Evolutionary conservation across 2,329 filamentous ascomycete genomes (phyloP).

Genomic region (Exophiala bonariae): DNA sequence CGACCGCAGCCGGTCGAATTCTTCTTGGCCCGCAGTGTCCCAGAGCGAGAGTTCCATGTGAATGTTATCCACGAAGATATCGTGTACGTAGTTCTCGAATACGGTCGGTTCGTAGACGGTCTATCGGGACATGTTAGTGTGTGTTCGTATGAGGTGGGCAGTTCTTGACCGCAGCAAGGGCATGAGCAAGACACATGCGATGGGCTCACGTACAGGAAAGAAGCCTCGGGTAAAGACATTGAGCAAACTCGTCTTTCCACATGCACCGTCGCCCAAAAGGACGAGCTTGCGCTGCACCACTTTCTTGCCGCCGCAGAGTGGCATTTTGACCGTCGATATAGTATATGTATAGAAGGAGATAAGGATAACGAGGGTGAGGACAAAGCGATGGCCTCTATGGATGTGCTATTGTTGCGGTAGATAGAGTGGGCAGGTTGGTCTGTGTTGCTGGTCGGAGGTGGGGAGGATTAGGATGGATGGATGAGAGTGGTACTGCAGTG

Average conservation of each 20-base stretch:
- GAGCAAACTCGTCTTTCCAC: constrained; percentile 81
- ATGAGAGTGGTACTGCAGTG: too few relatives aligned
- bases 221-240: constrained; percentile 95
- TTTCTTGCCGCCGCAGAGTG: constrained; percentile 71
- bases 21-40: constrained; percentile 98
- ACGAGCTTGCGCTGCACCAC: constrained; percentile 96
- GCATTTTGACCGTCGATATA: constrained; percentile 47
- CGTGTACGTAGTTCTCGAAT: constrained; percentile 94
- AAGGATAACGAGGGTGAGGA: neutral
- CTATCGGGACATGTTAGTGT: constrained; percentile 59
- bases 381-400: too few relatives aligned
- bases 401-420: too few relatives aligned
- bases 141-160: constrained; percentile 76
- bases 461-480: too few relatives aligned
- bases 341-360: neutral
- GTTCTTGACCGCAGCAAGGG: neutral
- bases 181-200: constrained; percentile 9
- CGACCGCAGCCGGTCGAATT: constrained; percentile 94
- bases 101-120: constrained; percentile 32
- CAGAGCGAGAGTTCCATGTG: constrained; percentile 97
- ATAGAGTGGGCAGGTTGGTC: too few relatives aligned
- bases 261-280: constrained; percentile 66
- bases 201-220: constrained; percentile 80
- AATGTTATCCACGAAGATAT: constrained; percentile 96
- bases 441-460: too few relatives aligned